phyloP scores from a whole-genome alignment of 805 yeast genomes.

The Cyberlindnera veronae region DNA sequence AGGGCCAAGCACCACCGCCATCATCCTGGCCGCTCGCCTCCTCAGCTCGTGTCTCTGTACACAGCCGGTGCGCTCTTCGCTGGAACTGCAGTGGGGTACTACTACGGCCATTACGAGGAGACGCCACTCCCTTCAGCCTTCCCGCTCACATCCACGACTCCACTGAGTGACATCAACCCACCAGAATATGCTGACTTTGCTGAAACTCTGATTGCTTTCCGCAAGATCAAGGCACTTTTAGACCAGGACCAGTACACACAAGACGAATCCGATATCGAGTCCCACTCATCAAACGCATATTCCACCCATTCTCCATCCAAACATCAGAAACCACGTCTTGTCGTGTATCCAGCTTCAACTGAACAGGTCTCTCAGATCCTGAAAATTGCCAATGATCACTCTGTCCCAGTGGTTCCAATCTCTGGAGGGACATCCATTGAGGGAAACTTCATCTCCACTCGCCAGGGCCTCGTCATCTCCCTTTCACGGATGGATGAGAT shows the following conservation, averaged over 20 bases:
- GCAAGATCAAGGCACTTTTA: slow-evolving; percentile 14
- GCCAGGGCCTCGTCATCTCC: slow-evolving; percentile 65
- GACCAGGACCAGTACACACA: slow-evolving; percentile 28
- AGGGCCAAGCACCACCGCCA: neutral
- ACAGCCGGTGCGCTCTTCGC: slow-evolving; percentile 4
- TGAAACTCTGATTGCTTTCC: slow-evolving; percentile 6
- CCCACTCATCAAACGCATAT: slow-evolving; percentile 46
- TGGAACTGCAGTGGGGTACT: slow-evolving; percentile 15
- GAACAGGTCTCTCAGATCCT: slow-evolving; percentile 63
- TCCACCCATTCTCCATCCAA: slow-evolving; percentile 45
- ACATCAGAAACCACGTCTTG: slow-evolving; percentile 28
- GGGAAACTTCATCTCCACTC: slow-evolving; percentile 74
- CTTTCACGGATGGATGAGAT: slow-evolving; percentile 57
- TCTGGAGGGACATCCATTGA: slow-evolving; percentile 80
- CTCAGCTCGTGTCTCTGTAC: slow-evolving; percentile 1
- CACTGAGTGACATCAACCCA: slow-evolving; percentile 9
- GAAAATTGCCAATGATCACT: slow-evolving; percentile 56
- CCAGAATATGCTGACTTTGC: slow-evolving; percentile 21
- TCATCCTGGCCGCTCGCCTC: neutral
- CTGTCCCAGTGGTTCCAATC: slow-evolving; percentile 70
- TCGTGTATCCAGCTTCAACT: slow-evolving; percentile 61
- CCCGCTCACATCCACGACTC: slow-evolving; percentile 21
- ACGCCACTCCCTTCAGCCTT: slow-evolving; percentile 14
- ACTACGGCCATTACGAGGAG: slow-evolving; percentile 16
- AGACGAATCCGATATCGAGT: slow-evolving; percentile 29